Base-by-base conservation (phyloP, 2,329 filamentous ascomycete species). In the Rutstroemia sydowiana region DNA sequence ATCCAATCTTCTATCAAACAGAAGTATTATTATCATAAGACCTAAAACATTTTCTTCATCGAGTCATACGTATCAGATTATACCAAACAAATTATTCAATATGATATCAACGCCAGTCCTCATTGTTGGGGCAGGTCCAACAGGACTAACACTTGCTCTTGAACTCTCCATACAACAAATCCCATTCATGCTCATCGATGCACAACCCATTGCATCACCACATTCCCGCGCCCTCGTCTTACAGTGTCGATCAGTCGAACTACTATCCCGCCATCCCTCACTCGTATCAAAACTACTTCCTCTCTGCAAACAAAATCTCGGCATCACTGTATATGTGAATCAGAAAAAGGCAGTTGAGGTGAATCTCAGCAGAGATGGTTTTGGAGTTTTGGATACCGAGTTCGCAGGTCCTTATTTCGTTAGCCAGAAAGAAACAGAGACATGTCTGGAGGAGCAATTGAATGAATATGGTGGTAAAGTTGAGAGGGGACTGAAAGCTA, bases 221-320 rank as follows among this genome's bases (percentile, higher is more conserved):
- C 67, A 70, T 52, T 71, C 68, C 55, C 71, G 66, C 55, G 75
- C 66, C 8, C 61, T 78, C 1, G 67, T 70, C 9, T 61, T 78
- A 5, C 76, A 79, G 51, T 66, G 74, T 11, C 71, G 76, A 8
- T 75, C 71, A 1, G 59, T 76, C 8, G 76, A 79, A 57, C 65
- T 78, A 21, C 70, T 78, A 45, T 69, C 69, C 43, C 74, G 75
- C 36, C 69, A 78, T 41, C 64, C 65, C 5, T 28, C n/a, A 18
- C 57, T 73, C 30, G 61, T 68, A 7, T 63, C 70, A 10, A 61
- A 63, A 3, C 57, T 75, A 23, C 41, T 73, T 2, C 54, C 58
- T 1, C 59, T 61, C 5, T 73, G 73, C 16, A 68, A 68, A 42
- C 58, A 66, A 16, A 62, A 70, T n/a, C 56, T 57, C 13, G 71